Conservation (phyloP, 2,329 filamentous ascomycete species). For the Hymenoscyphus salicellus region DNA sequence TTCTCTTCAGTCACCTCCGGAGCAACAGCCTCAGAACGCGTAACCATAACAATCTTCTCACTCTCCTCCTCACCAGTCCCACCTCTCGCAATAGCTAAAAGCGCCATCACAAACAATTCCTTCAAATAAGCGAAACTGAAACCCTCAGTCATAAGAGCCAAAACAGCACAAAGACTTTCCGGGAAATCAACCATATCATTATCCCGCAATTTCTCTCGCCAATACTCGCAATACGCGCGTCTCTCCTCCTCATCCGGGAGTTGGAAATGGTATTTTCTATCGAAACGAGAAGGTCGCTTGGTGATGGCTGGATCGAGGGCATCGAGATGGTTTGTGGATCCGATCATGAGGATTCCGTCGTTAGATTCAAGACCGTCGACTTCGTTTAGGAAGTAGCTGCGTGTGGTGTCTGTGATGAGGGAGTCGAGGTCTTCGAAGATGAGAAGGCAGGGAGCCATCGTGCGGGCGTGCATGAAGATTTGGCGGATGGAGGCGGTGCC, state of each 20-base stretch:
- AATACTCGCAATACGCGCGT: constrained; percentile 57
- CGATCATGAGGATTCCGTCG: constrained; percentile 68
- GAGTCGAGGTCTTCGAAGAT: constrained; percentile 72
- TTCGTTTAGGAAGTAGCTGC: constrained; percentile 71
- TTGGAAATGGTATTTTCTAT: constrained; percentile 64
- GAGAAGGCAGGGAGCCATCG: constrained; percentile 63
- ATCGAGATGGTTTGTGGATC: constrained; percentile 64
- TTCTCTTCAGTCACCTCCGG: not conserved
- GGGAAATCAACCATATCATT: constrained; percentile 60
- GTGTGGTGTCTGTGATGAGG: constrained; percentile 56
- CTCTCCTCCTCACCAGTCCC: constrained; percentile 48
- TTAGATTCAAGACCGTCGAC: constrained; percentile 68
- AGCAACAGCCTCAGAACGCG: not conserved
- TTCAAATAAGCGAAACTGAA: constrained; percentile 71
- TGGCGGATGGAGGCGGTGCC: constrained; percentile 9
- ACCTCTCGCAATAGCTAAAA: constrained; percentile 54
- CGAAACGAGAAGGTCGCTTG: constrained; percentile 63
- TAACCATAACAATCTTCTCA: constrained; percentile 38
- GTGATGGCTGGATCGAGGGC: constrained; percentile 63
- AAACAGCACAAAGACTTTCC: constrained; percentile 52
- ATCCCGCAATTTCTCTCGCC: constrained; percentile 54
- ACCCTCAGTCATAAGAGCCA: constrained; percentile 58
- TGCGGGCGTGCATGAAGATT: constrained; percentile 17
- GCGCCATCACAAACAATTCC: constrained; percentile 62
- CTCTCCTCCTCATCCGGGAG: constrained; percentile 54